Percentiles rank a stretch among this genome's conserved stretches.
These are phyloP conservation scores for Pseudopithomyces maydicus DNA, from an alignment of 2,329 filamentous ascomycete genomes.

Conservation along the genomic window DNA sequence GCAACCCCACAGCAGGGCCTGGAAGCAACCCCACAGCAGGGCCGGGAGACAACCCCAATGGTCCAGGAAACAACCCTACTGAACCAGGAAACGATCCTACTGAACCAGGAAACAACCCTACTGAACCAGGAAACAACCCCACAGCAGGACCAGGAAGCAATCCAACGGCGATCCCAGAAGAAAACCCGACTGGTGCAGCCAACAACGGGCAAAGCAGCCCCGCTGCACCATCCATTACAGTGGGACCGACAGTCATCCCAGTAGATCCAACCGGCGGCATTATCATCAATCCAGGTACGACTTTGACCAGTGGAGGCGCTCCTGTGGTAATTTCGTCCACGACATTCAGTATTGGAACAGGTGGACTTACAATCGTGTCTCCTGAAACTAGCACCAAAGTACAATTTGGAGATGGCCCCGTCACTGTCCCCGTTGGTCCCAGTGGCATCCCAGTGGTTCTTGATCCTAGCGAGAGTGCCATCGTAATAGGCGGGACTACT, in stretches of 20 bases:
- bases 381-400: slow-evolving; percentile 5
- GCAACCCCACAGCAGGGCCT: not conserved
- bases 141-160: not conserved
- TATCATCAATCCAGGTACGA: slow-evolving; percentile 19
- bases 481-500: slow-evolving; percentile 13
- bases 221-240: slow-evolving; percentile 12
- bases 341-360: slow-evolving; percentile 16
- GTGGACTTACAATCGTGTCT: slow-evolving; percentile 13
- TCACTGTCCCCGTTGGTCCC: slow-evolving; percentile 5
- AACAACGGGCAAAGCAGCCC: not conserved
- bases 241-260: slow-evolving; percentile 16
- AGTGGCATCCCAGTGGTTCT: not conserved
- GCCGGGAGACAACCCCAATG: slow-evolving; percentile 5
- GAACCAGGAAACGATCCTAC: not conserved
- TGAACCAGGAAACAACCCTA: not conserved
- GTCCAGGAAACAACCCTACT: not conserved
- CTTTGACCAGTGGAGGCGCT: slow-evolving; percentile 11
- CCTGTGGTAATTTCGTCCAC: slow-evolving; percentile 14
- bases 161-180: not conserved
- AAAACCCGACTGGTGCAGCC: slow-evolving; percentile 1
- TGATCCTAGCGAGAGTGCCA: not conserved
- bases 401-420: not conserved
- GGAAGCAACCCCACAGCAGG: not conserved
- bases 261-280: slow-evolving; percentile 20
- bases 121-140: not conserved